Percentiles rank a stretch among this genome's conserved stretches.
Evolutionary conservation across 257 asterid species (phyloP).

Genomic region (Solanum appendiculatum): DNA sequence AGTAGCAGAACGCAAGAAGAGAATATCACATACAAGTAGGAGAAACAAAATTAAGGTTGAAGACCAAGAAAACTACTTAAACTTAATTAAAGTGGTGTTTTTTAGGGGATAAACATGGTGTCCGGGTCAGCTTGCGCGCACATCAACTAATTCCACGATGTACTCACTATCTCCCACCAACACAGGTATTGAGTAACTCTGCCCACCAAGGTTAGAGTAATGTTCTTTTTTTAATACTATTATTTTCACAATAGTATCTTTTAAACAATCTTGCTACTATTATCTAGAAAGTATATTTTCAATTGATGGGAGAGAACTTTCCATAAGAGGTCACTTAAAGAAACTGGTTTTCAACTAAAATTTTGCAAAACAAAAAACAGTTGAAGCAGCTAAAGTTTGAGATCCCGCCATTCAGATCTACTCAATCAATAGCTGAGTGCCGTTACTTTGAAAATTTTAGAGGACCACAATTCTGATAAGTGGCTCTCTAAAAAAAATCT

Average conservation of each 20-base stretch:
- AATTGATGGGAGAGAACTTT: neutral
- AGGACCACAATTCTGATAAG: neutral
- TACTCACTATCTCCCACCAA: neutral
- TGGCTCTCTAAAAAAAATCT: neutral
- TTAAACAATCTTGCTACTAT: neutral
- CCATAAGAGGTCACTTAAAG: neutral
- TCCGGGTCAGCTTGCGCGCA: neutral
- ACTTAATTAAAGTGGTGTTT: neutral
- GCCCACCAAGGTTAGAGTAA: neutral
- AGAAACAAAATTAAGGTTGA: neutral
- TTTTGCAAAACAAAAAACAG: neutral
- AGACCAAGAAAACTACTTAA: neutral
- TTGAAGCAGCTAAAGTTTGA: neutral
- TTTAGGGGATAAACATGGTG: neutral
- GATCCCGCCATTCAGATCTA: neutral
- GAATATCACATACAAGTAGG: neutral
- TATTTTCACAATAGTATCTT: neutral
- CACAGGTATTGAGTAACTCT: neutral
- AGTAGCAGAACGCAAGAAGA: slow-evolving; percentile 13
- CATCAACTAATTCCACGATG: neutral
- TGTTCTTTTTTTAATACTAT: neutral
- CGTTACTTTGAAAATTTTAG: neutral
- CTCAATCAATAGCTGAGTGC: neutral
- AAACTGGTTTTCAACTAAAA: neutral
- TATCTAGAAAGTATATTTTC: neutral